phyloP scores from a whole-genome alignment of 306 rosid species.

The Alnus rubra region DNA sequence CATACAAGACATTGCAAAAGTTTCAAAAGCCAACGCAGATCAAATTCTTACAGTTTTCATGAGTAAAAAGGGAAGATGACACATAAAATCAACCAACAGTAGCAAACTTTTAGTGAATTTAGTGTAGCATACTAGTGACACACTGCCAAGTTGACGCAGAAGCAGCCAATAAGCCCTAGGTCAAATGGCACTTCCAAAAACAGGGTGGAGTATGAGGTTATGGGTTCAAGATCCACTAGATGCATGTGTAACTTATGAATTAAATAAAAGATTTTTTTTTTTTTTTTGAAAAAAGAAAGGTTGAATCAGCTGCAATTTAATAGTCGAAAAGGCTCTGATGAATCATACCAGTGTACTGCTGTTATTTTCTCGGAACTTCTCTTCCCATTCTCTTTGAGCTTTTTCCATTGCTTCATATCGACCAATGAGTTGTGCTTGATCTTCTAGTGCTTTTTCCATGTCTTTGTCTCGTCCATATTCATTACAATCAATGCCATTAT shows the following conservation, averaged over 20 bases:
- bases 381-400: slow-evolving; percentile 95
- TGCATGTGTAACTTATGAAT: background rate
- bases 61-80: background rate
- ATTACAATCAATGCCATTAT: slow-evolving; percentile 37
- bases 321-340: slow-evolving; percentile 14
- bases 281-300: background rate
- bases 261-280: background rate
- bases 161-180: background rate
- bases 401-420: slow-evolving; percentile 85
- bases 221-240: background rate
- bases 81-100: background rate
- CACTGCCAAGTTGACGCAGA: background rate
- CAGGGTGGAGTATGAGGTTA: background rate
- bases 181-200: background rate
- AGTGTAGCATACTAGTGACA: background rate
- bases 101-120: background rate
- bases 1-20: background rate
- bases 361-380: slow-evolving; percentile 87
- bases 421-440: slow-evolving; percentile 74
- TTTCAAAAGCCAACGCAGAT: background rate
- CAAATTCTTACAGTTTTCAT: background rate
- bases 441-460: slow-evolving; percentile 80
- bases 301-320: slow-evolving; percentile 4
- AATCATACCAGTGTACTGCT: slow-evolving; percentile 70
- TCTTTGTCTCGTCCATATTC: slow-evolving; percentile 51